A percentile compares a stretch with the other conserved stretches of the same genome.
Evolutionary conservation across 306 rosid species (phyloP).

Genomic region (Cucumis cinereus): DNA sequence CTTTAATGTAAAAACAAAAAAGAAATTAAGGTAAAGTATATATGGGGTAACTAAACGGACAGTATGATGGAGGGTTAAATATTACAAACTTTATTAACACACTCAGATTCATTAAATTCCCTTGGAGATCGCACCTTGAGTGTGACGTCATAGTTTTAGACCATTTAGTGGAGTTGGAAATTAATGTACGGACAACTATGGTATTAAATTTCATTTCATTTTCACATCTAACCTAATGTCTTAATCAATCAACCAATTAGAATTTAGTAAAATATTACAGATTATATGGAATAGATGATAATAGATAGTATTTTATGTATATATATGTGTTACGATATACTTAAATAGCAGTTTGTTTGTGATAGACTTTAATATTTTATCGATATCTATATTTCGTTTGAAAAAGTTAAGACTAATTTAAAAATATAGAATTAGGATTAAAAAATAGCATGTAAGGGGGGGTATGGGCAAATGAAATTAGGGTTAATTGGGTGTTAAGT

Average conservation of each 20-base stretch:
- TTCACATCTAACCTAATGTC: no score
- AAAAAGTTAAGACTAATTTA: neutral
- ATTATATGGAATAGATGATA: no score
- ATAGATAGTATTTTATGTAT: no score
- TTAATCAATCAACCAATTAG: no score
- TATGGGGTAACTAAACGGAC: neutral
- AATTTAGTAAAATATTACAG: no score
- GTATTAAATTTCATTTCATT: no score
- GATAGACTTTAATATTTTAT: no score
- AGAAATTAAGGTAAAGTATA: no score
- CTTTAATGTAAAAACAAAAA: no score
- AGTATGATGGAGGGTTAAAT: neutral
- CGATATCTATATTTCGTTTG: no score
- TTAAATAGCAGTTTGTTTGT: no score
- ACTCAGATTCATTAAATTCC: neutral
- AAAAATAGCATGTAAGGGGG: neutral
- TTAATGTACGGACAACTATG: neutral
- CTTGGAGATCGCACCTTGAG: neutral
- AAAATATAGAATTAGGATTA: neutral
- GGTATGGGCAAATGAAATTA: constrained; percentile 3
- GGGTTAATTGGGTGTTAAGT: neutral
- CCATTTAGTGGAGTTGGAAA: neutral
- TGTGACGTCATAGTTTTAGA: neutral
- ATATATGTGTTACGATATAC: no score
- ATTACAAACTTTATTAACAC: neutral